Conservation (phyloP, 129 eudicot species). For the Pittosporum tobira region DNA sequence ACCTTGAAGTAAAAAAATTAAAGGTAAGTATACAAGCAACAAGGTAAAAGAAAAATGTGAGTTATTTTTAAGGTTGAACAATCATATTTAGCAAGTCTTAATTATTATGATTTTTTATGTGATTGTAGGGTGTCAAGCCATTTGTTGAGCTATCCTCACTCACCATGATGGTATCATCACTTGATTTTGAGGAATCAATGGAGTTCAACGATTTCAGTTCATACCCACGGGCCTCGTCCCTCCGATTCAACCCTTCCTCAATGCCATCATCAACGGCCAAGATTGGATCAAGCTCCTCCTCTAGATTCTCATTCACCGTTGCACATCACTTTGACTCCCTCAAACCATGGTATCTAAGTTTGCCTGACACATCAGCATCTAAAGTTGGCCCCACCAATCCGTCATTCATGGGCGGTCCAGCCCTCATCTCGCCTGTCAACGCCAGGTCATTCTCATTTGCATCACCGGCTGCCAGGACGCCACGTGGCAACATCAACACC, state of each 20-base stretch:
- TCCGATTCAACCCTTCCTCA: conserved; percentile 66
- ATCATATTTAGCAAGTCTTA: not conserved
- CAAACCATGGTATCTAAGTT: conserved; percentile 84
- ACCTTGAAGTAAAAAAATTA: not conserved
- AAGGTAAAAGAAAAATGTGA: no score
- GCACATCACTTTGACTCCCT: conserved; percentile 69
- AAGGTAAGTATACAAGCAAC: not conserved
- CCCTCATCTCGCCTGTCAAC: conserved; percentile 53
- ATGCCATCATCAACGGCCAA: conserved; percentile 40
- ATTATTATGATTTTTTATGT: not conserved
- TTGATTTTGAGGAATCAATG: conserved; percentile 64
- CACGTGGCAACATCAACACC: conserved; percentile 39
- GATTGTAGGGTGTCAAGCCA: conserved; percentile 70
- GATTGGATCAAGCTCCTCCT: conserved; percentile 67
- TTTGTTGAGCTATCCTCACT: conserved; percentile 67
- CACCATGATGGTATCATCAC: conserved; percentile 51
- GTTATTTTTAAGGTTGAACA: no score
- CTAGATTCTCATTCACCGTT: conserved; percentile 83
- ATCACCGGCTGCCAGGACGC: conserved; percentile 50
- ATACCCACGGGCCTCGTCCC: conserved; percentile 71
- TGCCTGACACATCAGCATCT: conserved; percentile 53
- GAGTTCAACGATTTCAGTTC: conserved; percentile 57
- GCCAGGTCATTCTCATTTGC: conserved; percentile 72
- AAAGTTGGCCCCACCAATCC: conserved; percentile 56
- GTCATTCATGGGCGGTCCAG: conserved; percentile 60